phyloP scores from a whole-genome alignment of 305 asterid genomes.

The Fraxinus nigra region DNA sequence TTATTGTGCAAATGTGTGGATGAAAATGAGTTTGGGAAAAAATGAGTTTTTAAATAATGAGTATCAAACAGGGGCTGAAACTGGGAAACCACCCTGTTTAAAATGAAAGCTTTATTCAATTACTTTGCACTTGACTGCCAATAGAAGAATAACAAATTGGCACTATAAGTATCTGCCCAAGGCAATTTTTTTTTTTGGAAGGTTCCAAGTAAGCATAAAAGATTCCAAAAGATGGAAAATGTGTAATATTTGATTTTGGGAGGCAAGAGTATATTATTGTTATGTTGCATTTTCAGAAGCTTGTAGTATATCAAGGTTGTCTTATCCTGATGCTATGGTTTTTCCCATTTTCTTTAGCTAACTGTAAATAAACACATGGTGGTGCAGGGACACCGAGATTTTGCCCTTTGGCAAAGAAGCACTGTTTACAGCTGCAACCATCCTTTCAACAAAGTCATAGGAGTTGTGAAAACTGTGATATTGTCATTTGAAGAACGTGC shows the following conservation, averaged over 20 bases:
- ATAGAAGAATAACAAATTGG: neutral
- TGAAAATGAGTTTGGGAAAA: too few relatives aligned
- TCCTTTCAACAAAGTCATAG: conserved; percentile 48
- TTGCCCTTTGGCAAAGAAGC: conserved; percentile 53
- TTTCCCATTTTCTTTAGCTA: conserved; percentile 7
- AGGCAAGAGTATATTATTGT: neutral
- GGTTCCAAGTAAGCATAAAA: neutral
- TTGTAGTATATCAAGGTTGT: neutral
- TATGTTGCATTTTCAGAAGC: neutral
- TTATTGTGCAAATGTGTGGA: too few relatives aligned
- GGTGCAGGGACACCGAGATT: conserved; percentile 51
- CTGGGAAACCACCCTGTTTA: neutral
- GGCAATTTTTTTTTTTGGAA: neutral
- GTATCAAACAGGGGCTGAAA: neutral
- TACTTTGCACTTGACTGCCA: neutral
- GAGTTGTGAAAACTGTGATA: conserved; percentile 3
- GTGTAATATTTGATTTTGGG: neutral
- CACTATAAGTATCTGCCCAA: neutral
- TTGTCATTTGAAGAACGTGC: neutral
- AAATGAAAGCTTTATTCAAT: neutral
- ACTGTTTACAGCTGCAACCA: conserved; percentile 60
- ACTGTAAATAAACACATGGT: conserved; percentile 7
- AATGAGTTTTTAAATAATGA: too few relatives aligned
- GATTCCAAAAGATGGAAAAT: neutral
- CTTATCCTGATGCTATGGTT: conserved; percentile 18